Evolutionary conservation across 1,284 basidiomycete genomes (phyloP).

Genomic region (Ceratobasidium sp.): DNA sequence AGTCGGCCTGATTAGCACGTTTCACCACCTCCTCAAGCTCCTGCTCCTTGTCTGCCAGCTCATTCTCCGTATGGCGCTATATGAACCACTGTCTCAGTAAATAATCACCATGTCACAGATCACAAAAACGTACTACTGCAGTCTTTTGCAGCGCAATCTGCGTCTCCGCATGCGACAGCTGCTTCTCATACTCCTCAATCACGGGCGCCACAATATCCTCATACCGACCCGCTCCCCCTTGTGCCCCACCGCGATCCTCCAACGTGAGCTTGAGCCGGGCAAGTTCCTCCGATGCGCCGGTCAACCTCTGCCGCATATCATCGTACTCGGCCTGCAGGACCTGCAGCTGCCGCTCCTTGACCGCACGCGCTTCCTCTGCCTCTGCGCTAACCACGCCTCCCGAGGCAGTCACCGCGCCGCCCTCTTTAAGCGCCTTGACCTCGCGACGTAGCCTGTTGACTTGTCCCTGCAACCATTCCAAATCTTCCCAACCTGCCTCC

Average conservation of each 20-base stretch:
- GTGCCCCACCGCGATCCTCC: slow-evolving; percentile 70
- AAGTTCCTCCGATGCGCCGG: slow-evolving; percentile 88
- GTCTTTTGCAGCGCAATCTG: slow-evolving; percentile 91
- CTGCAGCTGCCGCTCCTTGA: slow-evolving; percentile 75
- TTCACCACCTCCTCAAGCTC: slow-evolving; percentile 74
- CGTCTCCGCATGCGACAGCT: slow-evolving; percentile 93
- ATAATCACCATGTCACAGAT: background rate
- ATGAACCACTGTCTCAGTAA: background rate
- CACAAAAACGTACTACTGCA: slow-evolving; percentile 64
- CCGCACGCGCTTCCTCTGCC: slow-evolving; percentile 62
- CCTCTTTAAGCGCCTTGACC: slow-evolving; percentile 78
- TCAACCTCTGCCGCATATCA: slow-evolving; percentile 82
- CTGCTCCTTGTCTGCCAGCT: slow-evolving; percentile 89
- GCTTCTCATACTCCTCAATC: slow-evolving; percentile 98
- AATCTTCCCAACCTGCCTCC: slow-evolving; percentile 98
- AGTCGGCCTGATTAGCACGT: slow-evolving; percentile 79
- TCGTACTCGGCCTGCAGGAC: slow-evolving; percentile 86
- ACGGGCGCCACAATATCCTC: slow-evolving; percentile 97
- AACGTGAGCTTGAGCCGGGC: slow-evolving; percentile 79
- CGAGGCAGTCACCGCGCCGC: slow-evolving; percentile 52
- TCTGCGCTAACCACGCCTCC: slow-evolving; percentile 50
- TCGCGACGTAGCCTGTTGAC: slow-evolving; percentile 88
- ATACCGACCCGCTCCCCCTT: slow-evolving; percentile 83
- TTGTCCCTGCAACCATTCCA: slow-evolving; percentile 93
- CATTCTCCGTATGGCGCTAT: slow-evolving; percentile 83